These are phyloP conservation scores for Acanthamoeba sp. DNA, from an alignment of 208 protist genomes.

Conservation along the genomic window DNA sequence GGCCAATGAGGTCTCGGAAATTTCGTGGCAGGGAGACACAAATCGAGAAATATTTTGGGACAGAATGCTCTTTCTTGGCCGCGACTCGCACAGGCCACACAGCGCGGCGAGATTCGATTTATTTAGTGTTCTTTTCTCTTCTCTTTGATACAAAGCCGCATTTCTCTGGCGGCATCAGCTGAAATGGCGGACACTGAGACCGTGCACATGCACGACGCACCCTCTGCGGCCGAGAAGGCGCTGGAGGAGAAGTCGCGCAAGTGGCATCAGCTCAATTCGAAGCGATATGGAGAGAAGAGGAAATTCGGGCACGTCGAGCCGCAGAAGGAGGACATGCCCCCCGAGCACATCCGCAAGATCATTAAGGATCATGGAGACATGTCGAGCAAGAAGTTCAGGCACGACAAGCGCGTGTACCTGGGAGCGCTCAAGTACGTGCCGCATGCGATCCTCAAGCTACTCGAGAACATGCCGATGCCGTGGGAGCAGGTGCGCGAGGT, in stretches of 20 bases:
- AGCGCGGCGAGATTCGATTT: background rate
- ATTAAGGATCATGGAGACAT: conserved; percentile 99
- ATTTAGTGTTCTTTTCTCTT: background rate
- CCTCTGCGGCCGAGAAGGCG: conserved; percentile 19
- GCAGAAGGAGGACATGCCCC: conserved; percentile 96
- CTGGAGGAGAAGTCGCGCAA: conserved; percentile 84
- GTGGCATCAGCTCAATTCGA: conserved; percentile 94
- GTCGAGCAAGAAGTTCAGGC: conserved; percentile 97
- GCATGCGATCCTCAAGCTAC: conserved; percentile 99
- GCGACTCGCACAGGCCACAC: background rate
- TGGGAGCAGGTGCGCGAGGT: conserved; percentile 92
- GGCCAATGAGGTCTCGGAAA: background rate
- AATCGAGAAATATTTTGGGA: conserved; percentile 14
- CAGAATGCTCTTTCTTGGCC: background rate
- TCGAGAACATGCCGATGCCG: conserved; percentile 99
- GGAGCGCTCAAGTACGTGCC: conserved; percentile 99
- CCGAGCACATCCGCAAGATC: conserved; percentile 99
- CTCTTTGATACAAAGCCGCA: background rate
- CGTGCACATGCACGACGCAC: conserved; percentile 44
- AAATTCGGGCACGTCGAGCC: conserved; percentile 93
- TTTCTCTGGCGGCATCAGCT: background rate
- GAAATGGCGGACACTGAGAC: conserved; percentile 45
- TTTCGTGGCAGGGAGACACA: background rate
- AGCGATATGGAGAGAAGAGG: conserved; percentile 93
- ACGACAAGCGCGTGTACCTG: conserved; percentile 99